Evolutionary conservation across 805 yeast species (phyloP).

Genomic region (Nakazawaea pomicola): DNA sequence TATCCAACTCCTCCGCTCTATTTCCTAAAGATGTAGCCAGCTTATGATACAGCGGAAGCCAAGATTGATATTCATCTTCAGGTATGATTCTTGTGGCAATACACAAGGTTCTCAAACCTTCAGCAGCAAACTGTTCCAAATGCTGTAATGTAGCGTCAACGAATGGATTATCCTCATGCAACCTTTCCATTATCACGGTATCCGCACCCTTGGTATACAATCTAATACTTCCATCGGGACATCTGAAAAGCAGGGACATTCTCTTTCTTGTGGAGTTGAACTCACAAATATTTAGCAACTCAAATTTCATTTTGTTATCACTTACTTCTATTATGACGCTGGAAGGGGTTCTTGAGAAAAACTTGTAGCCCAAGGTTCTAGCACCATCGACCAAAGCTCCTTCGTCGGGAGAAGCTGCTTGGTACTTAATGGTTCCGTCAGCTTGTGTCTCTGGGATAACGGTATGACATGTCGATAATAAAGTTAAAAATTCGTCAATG

Average conservation of each 20-base stretch:
- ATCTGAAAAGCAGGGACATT: slow-evolving; percentile 91
- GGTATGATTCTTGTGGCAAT: slow-evolving; percentile 79
- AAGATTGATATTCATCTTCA: slow-evolving; percentile 67
- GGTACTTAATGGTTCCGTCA: slow-evolving; percentile 73
- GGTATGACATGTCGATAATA: slow-evolving; percentile 92
- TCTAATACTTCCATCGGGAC: slow-evolving; percentile 90
- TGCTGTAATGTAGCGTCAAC: slow-evolving; percentile 79
- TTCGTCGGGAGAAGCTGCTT: slow-evolving; percentile 99
- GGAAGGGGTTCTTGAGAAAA: slow-evolving; percentile 80
- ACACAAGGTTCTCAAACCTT: slow-evolving; percentile 92
- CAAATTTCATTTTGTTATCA: slow-evolving; percentile 56
- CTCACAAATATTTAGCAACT: slow-evolving; percentile 86
- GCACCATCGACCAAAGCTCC: slow-evolving; percentile 98
- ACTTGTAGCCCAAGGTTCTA: slow-evolving; percentile 79
- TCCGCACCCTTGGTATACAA: slow-evolving; percentile 97
- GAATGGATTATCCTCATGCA: slow-evolving; percentile 68
- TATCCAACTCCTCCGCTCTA: slow-evolving; percentile 74
- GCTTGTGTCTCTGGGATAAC: slow-evolving; percentile 86
- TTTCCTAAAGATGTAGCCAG: slow-evolving; percentile 81
- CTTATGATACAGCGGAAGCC: slow-evolving; percentile 63
- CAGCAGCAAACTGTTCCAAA: slow-evolving; percentile 93
- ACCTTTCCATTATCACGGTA: slow-evolving; percentile 86
- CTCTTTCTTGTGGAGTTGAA: slow-evolving; percentile 96
- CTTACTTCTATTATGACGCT: slow-evolving; percentile 61
- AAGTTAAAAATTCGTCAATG: slow-evolving; percentile 73